Base-by-base conservation (phyloP, 768 basidiomycete genomes). In the Collybia sordida region DNA sequence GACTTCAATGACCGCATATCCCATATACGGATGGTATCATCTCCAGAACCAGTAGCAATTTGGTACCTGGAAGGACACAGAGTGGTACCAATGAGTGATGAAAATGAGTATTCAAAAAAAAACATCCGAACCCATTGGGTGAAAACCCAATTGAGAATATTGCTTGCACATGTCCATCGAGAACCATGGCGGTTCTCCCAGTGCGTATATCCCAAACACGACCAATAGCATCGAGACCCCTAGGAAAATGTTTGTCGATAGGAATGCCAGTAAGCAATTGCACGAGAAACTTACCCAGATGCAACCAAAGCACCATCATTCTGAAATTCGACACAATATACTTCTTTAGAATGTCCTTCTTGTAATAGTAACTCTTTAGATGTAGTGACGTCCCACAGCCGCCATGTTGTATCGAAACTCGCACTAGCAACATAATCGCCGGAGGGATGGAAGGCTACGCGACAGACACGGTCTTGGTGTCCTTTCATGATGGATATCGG, bases 21-120 rank as follows among this genome's bases (percentile, higher is more conserved):
- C 97, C 97, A 99, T 76, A 98, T 92, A 42, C 95, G 88, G 61
- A 99, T 89, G 0, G 97, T 97, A 64, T 98, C 97, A 68, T 99
- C 97, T 39, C 91, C 93, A 3, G 94, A 87, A 31, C 96, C 97
- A 0, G 97, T 97, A 24, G 95, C 97, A 42, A 99, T 86, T 78
- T 98, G 96, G 63, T 97, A 95, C 53, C 95, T 98, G 61, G 37
- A 55, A 43, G 41, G 42, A 53, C 39, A 43, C 41, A 54, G 51
- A 41, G 42, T 41, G 42, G 39, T 49, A 39, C 57, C 48, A 55
- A 45, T 50, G 22, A 49, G 5, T 18, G 42, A 15, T 11, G 40
- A 49, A 39, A 23, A 9, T 39, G 14, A 23, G 28, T 48, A 28
- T 36, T 42, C 51, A 34, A 39, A 55, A 43, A 22, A 24, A 56